Evolutionary conservation across 371 early-diverging fungal genomes (phyloP).

Genomic region (Mortierella sp.): DNA sequence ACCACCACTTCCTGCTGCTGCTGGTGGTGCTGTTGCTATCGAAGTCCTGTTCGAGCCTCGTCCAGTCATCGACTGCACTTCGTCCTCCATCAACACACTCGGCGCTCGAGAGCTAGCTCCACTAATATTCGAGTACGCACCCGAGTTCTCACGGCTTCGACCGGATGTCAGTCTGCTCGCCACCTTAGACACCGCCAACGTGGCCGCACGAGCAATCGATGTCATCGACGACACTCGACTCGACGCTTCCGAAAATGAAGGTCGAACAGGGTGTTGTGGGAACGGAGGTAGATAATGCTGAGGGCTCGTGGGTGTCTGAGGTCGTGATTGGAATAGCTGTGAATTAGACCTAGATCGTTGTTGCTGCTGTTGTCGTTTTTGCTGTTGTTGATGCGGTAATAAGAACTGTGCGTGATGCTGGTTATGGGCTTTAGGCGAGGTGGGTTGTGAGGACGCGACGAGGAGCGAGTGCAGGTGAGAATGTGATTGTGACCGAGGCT

Average conservation of each 20-base stretch:
- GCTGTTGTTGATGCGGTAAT: no score
- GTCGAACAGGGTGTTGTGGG: constrained; percentile 2
- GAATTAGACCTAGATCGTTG: background rate
- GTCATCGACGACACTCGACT: constrained; percentile 48
- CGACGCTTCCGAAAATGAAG: constrained; percentile 28
- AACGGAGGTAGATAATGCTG: constrained; percentile 2
- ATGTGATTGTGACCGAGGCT: constrained; percentile 26
- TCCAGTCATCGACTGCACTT: background rate
- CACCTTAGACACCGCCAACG: constrained; percentile 41
- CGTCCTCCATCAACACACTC: constrained; percentile 31
- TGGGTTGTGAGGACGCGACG: constrained; percentile 20
- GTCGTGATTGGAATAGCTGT: background rate
- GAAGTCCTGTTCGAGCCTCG: background rate
- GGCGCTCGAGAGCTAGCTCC: constrained; percentile 22
- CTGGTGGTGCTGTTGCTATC: constrained; percentile 4
- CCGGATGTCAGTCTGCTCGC: constrained; percentile 29
- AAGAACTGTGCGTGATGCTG: no score
- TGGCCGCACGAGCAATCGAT: constrained; percentile 49
- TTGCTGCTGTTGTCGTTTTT: constrained; percentile 20
- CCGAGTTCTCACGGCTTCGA: constrained; percentile 33
- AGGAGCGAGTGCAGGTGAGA: constrained; percentile 43
- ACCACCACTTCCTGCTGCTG: constrained; percentile 1
- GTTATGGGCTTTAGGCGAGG: constrained; percentile 7
- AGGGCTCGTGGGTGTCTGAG: background rate
- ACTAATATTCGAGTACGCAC: constrained; percentile 5